Evolutionary conservation across 2,329 filamentous ascomycete genomes (phyloP), one percentile per base, ranked within the genome.

Genomic region (Fusarium bulbicola): DNA sequence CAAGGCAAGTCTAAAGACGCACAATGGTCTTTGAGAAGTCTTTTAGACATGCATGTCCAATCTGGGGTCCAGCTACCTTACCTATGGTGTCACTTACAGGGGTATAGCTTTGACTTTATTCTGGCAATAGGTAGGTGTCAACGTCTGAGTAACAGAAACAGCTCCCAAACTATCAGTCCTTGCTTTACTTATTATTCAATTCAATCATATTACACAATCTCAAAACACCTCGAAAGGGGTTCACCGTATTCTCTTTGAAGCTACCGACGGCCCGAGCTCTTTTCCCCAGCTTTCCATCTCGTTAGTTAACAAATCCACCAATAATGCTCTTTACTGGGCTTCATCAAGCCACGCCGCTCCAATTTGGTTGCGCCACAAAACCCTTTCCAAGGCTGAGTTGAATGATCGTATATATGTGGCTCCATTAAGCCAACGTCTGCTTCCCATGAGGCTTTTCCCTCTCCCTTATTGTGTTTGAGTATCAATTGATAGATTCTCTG

Each of bases 261-360:
- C 50, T 70, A 74, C 42, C 36, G 49, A 68, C 63, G 62, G 66
- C 52, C 72, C 72, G 62, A 74, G 68, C 68, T 74, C 56, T 43
- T 58, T 59, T 59, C 53, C 46, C 65, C 57, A 61, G 52, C 39
- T 66, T 66, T 69, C 53, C 24, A 36, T 14, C 18, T 53, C 13
- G 13, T 37, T 47, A 4, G 16, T 24, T 42, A 28, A 15, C 39
- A 46, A 59, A 34, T 72, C 62, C 62, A 69, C 72, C 72, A 72
- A 74, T 74, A 18, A 39, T 57, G 26, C 36, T 59, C 66, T 59
- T 30, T 56, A 24, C 20, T 32, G 42, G 6, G 9, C 18, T 24
- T 56, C 43, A 20, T 28, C 58, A 68, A 68, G 66, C 57, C 66
- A 57, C 64, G 36, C 43, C 34, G 56, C 50, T 46, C 40, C 24